A percentile compares a stretch with the other conserved stretches of the same genome.
Conservation (phyloP, 2,329 filamentous ascomycete species). For the Colletotrichum higginsianum region DNA sequence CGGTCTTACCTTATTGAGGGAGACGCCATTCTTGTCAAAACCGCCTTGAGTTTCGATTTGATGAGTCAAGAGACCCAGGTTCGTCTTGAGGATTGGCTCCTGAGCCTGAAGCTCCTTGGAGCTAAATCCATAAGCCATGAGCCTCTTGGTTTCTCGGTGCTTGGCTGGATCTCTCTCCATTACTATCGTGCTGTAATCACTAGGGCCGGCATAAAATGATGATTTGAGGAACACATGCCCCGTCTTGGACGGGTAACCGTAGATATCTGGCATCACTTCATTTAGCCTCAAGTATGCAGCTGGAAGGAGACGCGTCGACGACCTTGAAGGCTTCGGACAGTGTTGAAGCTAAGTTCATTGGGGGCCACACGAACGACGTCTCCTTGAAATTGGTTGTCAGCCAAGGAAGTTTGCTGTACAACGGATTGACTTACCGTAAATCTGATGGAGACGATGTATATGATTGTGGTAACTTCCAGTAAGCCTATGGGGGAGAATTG, state of each 20-base stretch:
- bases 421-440: not conserved
- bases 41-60: not conserved
- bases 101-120: conserved; percentile 16
- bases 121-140: conserved; percentile 10
- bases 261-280: not conserved
- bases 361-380: conserved; percentile 3
- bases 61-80: not conserved
- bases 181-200: conserved; percentile 13
- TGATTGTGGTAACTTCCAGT: conserved; percentile 10
- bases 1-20: not conserved
- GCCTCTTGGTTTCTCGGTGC: conserved; percentile 9
- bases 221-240: conserved; percentile 9
- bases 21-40: not conserved
- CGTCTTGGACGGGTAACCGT: not conserved
- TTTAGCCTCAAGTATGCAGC: not conserved
- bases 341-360: conserved; percentile 19
- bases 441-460: conserved; percentile 3
- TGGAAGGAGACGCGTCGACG: not conserved
- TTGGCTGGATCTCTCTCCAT: conserved; percentile 18
- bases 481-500: not conserved
- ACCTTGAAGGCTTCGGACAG: conserved; percentile 4
- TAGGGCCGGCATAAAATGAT: conserved; percentile 8
- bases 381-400: not conserved
- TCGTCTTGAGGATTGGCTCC: conserved; percentile 2
- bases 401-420: too few species aligned